A percentile compares a stretch with the other conserved stretches of the same genome.
Evolutionary conservation across 2,329 filamentous ascomycete species (phyloP).

Genomic region (Bretziella fagacearum): DNA sequence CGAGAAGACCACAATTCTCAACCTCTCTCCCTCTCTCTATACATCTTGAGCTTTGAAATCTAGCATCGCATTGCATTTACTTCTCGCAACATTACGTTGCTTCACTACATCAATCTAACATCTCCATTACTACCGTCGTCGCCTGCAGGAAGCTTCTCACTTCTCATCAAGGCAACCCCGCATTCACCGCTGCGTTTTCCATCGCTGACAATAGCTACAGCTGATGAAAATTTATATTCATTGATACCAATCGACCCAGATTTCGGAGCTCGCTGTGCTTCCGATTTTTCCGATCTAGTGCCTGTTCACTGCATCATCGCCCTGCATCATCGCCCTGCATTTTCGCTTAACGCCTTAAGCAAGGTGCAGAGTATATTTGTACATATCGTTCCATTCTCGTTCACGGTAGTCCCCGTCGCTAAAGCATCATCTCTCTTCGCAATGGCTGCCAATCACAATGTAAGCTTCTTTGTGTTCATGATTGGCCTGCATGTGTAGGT

Average conservation of each 20-base stretch:
- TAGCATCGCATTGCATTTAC: background rate
- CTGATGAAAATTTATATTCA: too few species aligned
- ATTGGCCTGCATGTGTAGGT: conserved; percentile 1
- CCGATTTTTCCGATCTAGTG: too few species aligned
- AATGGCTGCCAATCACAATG: conserved; percentile 14
- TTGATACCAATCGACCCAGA: too few species aligned
- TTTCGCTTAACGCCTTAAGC: background rate
- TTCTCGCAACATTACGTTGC: background rate
- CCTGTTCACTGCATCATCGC: background rate
- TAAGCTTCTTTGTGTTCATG: background rate
- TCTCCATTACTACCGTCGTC: background rate
- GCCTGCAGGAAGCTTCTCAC: background rate
- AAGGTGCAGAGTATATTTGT: background rate
- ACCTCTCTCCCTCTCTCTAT: background rate
- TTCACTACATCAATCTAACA: background rate
- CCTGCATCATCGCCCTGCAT: background rate
- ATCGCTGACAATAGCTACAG: background rate
- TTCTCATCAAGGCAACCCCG: background rate
- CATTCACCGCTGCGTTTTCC: background rate
- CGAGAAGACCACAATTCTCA: background rate
- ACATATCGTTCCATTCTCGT: background rate
- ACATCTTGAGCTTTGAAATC: background rate
- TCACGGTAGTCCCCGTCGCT: background rate
- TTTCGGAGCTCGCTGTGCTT: background rate
- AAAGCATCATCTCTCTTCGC: background rate